A percentile compares a stretch with the other conserved stretches of the same genome.
phyloP scores from a whole-genome alignment of 2,329 filamentous ascomycete species.

The Leptoxyphium fumago region DNA sequence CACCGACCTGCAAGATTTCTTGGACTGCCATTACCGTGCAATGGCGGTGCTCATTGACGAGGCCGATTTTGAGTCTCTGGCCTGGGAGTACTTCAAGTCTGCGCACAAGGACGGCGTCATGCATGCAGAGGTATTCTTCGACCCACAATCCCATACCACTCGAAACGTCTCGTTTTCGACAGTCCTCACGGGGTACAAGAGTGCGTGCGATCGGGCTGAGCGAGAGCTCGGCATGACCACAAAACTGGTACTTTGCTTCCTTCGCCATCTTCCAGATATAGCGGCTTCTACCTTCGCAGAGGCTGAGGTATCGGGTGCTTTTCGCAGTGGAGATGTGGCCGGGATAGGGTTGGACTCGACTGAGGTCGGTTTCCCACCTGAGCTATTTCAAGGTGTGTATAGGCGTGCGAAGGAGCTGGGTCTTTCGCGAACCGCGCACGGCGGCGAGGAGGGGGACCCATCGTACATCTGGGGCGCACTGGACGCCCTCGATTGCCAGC shows the following conservation, averaged over 20 bases:
- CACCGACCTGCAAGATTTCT: conserved; percentile 59
- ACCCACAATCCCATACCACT: conserved; percentile 58
- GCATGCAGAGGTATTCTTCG: conserved; percentile 69
- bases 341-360: conserved; percentile 57
- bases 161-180: conserved; percentile 49
- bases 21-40: conserved; percentile 64
- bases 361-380: conserved; percentile 29
- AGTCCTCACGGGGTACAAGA: conserved; percentile 48
- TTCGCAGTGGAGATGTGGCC: conserved; percentile 36
- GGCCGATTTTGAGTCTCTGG: conserved; percentile 60
- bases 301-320: conserved; percentile 28
- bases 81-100: conserved; percentile 54
- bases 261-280: conserved; percentile 50
- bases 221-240: conserved; percentile 49
- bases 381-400: conserved; percentile 49
- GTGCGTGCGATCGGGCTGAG: conserved; percentile 45
- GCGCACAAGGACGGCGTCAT: conserved; percentile 50
- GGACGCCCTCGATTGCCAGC: conserved; percentile 43
- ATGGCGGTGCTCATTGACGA: conserved; percentile 52
- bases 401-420: conserved; percentile 35
- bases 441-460: conserved; percentile 59
- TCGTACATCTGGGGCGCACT: conserved; percentile 51
- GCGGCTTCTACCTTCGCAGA: conserved; percentile 37
- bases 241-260: conserved; percentile 55
- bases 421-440: conserved; percentile 55